Conservation (phyloP, 257 asterid genomes). For the Salvia rosmarinus region DNA sequence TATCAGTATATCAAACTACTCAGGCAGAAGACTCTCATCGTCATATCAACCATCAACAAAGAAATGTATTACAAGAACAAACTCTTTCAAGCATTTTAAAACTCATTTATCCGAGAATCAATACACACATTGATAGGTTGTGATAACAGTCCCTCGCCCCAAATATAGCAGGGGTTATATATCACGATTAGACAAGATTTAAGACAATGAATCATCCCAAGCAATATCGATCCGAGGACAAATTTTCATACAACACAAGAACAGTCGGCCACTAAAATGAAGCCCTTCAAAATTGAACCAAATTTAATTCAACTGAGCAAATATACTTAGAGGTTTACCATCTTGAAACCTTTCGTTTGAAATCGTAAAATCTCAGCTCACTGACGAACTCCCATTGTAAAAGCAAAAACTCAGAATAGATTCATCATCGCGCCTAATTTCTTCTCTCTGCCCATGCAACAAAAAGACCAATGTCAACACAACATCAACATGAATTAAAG, state of each 20-base stretch:
- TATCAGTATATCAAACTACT: slow-evolving; percentile 16
- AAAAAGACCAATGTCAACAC: slow-evolving; percentile 12
- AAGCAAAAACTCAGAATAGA: slow-evolving; percentile 15
- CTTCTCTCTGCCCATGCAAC: slow-evolving; percentile 32
- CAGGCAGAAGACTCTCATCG: background rate
- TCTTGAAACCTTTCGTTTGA: slow-evolving; percentile 25
- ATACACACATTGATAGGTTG: background rate
- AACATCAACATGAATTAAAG: background rate
- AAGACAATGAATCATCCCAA: slow-evolving; percentile 13
- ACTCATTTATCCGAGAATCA: slow-evolving; percentile 12
- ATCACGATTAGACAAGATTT: background rate
- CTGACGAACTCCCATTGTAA: slow-evolving; percentile 27
- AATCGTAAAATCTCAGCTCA: slow-evolving; percentile 27
- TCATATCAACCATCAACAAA: background rate
- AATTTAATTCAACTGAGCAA: slow-evolving; percentile 12
- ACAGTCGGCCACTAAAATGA: slow-evolving; percentile 18
- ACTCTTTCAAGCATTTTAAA: slow-evolving; percentile 24
- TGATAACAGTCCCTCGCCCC: background rate
- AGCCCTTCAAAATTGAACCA: slow-evolving; percentile 14
- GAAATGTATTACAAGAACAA: background rate
- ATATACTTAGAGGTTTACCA: slow-evolving; percentile 41
- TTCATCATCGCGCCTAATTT: slow-evolving; percentile 23
- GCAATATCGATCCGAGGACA: background rate
- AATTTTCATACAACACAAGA: slow-evolving; percentile 23
- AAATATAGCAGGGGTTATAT: background rate